Evolutionary conservation across 1,139 yeast genomes (phyloP).

Genomic region (Yamadazyma spencermartinsiae): DNA sequence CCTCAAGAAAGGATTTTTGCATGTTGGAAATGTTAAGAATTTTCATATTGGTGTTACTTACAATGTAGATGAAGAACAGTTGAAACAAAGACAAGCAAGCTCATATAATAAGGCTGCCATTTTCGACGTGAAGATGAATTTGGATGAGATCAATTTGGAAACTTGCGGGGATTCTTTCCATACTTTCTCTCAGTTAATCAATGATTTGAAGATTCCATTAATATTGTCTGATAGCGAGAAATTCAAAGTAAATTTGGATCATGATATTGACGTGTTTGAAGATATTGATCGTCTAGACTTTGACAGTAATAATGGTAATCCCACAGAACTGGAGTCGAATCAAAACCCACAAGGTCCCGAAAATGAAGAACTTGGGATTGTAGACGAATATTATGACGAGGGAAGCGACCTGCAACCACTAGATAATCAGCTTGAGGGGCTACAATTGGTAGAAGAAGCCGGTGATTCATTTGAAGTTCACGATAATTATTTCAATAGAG

Average conservation of each 20-base stretch:
- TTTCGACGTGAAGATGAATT: constrained; percentile 46
- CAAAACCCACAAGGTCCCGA: background rate
- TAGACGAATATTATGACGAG: constrained; percentile 25
- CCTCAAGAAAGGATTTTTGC: constrained; percentile 40
- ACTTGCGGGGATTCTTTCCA: constrained; percentile 86
- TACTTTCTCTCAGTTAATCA: constrained; percentile 63
- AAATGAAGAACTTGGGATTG: constrained; percentile 13
- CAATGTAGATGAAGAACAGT: constrained; percentile 17
- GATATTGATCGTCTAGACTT: constrained; percentile 46
- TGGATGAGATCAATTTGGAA: constrained; percentile 53
- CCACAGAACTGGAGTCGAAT: no score
- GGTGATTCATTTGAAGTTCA: constrained; percentile 22
- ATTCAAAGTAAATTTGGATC: constrained; percentile 38
- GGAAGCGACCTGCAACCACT: constrained; percentile 5
- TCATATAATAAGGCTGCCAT: constrained; percentile 22
- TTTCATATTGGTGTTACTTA: constrained; percentile 43
- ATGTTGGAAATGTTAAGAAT: constrained; percentile 45
- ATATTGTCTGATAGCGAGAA: constrained; percentile 57
- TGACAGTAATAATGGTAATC: no score
- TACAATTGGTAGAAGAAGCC: constrained; percentile 8
- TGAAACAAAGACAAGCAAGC: constrained; percentile 9
- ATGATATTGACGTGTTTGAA: constrained; percentile 47
- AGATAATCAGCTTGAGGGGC: constrained; percentile 11
- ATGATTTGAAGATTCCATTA: constrained; percentile 72
- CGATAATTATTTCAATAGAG: constrained; percentile 48